phyloP scores from a whole-genome alignment of 2,329 filamentous ascomycete genomes.

The Pezizomycotina sp. region DNA sequence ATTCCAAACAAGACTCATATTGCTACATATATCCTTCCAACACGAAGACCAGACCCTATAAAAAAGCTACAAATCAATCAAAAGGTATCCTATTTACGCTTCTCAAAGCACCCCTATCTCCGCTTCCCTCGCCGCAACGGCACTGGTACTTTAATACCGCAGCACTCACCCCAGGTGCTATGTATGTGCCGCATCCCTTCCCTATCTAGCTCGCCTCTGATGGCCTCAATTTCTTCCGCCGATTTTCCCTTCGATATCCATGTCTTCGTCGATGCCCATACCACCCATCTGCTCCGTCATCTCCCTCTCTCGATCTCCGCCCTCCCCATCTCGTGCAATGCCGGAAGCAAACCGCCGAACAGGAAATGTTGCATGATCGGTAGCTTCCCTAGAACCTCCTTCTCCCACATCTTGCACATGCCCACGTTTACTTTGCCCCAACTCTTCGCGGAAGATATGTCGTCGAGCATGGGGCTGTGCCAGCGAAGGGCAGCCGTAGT shows the following conservation, averaged over 20 bases:
- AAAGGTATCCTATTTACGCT: conserved; percentile 61
- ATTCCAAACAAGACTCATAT: no score
- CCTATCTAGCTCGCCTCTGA: conserved; percentile 45
- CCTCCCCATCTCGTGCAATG: conserved; percentile 62
- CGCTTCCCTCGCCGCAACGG: conserved; percentile 76
- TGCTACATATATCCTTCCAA: no score
- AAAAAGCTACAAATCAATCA: conserved; percentile 44
- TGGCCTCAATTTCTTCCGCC: conserved; percentile 36
- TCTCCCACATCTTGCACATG: conserved; percentile 93
- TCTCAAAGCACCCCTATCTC: conserved; percentile 52
- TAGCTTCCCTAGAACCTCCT: conserved; percentile 79
- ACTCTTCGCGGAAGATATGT: conserved; percentile 76
- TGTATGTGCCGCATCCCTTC: conserved; percentile 56
- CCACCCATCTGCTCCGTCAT: conserved; percentile 25
- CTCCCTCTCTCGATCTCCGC: conserved; percentile 39
- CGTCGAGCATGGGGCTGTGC: conserved; percentile 97
- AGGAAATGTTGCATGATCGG: conserved; percentile 98
- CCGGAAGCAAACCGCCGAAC: conserved; percentile 72
- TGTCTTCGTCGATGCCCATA: conserved; percentile 29
- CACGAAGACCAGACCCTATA: no score
- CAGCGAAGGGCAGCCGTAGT: conserved; percentile 85
- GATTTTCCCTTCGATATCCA: conserved; percentile 26
- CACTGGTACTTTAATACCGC: conserved; percentile 96
- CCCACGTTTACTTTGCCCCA: conserved; percentile 89
- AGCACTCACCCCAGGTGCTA: conserved; percentile 83